Percentiles rank a stretch among this genome's conserved stretches.
Evolutionary conservation across 2,329 filamentous ascomycete genomes (phyloP).

Genomic region (Pestalotiopsis sp.): DNA sequence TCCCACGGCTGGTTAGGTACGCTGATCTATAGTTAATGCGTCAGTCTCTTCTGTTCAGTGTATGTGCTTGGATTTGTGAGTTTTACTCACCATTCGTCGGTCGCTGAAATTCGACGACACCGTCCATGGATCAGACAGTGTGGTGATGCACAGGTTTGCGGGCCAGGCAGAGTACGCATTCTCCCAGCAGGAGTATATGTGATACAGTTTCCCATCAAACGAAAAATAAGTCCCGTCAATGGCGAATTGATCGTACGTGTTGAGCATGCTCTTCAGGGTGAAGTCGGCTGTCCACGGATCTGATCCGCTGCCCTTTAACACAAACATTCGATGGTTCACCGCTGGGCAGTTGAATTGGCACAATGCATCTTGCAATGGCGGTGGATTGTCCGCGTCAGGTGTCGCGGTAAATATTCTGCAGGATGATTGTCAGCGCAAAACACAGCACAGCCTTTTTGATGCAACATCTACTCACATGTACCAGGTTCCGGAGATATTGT

Average conservation of each 20-base stretch:
- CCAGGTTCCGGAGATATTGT: slow-evolving; percentile 33
- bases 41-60: neutral
- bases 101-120: slow-evolving; percentile 33
- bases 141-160: slow-evolving; percentile 38
- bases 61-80: neutral
- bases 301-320: slow-evolving; percentile 30
- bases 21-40: slow-evolving; percentile 24
- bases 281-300: slow-evolving; percentile 37
- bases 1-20: slow-evolving; percentile 37
- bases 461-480: slow-evolving; percentile 2
- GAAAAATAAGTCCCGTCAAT: slow-evolving; percentile 39
- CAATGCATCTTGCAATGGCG: slow-evolving; percentile 34
- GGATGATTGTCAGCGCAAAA: slow-evolving; percentile 15
- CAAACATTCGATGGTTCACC: slow-evolving; percentile 40
- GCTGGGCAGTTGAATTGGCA: slow-evolving; percentile 38
- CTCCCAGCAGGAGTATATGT: slow-evolving; percentile 40
- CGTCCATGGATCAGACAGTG: slow-evolving; percentile 37
- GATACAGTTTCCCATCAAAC: slow-evolving; percentile 32
- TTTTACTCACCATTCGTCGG: slow-evolving; percentile 27
- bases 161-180: slow-evolving; percentile 37
- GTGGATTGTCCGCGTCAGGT: slow-evolving; percentile 34
- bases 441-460: neutral
- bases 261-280: slow-evolving; percentile 33
- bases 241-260: slow-evolving; percentile 39
- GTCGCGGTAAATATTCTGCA: slow-evolving; percentile 37